phyloP scores from a whole-genome alignment of 2,329 filamentous ascomycete genomes.

The Chaetomiaceae sp. region DNA sequence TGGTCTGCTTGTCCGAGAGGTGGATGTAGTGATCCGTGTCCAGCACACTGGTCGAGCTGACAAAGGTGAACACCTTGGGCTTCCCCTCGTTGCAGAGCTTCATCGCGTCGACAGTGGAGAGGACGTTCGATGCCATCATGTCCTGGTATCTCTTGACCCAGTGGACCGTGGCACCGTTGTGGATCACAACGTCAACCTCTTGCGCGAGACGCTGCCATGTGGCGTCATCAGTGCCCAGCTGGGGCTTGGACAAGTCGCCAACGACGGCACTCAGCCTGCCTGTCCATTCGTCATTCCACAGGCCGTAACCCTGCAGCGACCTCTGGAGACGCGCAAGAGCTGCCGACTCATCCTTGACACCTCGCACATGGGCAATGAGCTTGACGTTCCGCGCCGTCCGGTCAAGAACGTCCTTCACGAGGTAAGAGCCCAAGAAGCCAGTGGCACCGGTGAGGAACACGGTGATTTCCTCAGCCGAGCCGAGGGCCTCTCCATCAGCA shows the following conservation, averaged over 20 bases:
- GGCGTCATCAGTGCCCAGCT: slow-evolving; percentile 64
- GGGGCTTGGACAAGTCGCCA: slow-evolving; percentile 68
- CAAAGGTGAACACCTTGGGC: slow-evolving; percentile 74
- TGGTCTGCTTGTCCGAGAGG: slow-evolving; percentile 59
- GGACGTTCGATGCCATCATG: slow-evolving; percentile 69
- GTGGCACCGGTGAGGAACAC: slow-evolving; percentile 86
- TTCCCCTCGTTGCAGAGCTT: slow-evolving; percentile 71
- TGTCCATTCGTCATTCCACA: slow-evolving; percentile 70
- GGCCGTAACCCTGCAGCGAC: slow-evolving; percentile 69
- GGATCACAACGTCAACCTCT: slow-evolving; percentile 66
- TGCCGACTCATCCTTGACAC: slow-evolving; percentile 53
- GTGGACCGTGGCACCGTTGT: slow-evolving; percentile 79
- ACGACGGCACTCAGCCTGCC: slow-evolving; percentile 61
- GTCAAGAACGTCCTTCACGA: slow-evolving; percentile 69
- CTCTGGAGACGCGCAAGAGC: slow-evolving; percentile 61
- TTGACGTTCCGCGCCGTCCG: slow-evolving; percentile 50
- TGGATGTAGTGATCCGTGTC: slow-evolving; percentile 78
- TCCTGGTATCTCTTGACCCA: slow-evolving; percentile 77
- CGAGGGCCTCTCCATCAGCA: slow-evolving; percentile 22
- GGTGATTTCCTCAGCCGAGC: slow-evolving; percentile 40
- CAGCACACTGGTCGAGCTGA: slow-evolving; percentile 76
- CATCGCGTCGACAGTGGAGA: slow-evolving; percentile 73
- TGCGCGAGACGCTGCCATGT: slow-evolving; percentile 62
- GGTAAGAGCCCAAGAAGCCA: slow-evolving; percentile 80
- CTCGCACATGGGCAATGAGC: slow-evolving; percentile 71